Conservation (phyloP, 371 early-diverging fungal species). For the Mucor indicus region DNA sequence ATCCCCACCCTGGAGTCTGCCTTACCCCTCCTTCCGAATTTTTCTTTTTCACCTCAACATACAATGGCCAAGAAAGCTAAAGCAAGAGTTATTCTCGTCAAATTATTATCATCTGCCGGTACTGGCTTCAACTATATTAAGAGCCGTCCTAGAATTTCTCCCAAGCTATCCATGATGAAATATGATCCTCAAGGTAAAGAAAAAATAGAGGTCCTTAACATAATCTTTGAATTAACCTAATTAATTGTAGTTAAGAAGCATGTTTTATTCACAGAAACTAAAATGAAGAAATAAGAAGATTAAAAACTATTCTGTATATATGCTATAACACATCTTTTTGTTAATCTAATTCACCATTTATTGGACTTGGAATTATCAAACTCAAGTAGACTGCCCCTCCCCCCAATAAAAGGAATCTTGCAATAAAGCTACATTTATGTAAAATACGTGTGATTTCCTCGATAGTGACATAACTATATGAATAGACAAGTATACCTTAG, state of each 20-base stretch:
- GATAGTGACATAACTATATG: no score
- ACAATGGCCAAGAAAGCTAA: conserved; percentile 82
- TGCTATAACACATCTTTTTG: no score
- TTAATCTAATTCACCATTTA: no score
- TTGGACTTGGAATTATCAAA: no score
- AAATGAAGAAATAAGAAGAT: conserved; percentile 57
- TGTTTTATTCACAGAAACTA: conserved; percentile 74
- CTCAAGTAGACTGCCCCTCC: no score
- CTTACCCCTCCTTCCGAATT: background rate
- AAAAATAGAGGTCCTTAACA: background rate
- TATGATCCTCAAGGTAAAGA: conserved; percentile 73
- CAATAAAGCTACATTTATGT: no score
- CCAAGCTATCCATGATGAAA: conserved; percentile 81
- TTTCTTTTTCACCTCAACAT: background rate
- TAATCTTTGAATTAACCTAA: no score
- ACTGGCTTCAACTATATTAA: conserved; percentile 83
- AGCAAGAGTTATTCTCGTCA: conserved; percentile 79
- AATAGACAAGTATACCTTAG: no score
- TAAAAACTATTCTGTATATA: no score
- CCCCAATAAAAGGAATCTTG: no score
- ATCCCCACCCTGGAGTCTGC: background rate
- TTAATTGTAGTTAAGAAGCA: conserved; percentile 67
- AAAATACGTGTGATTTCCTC: no score
- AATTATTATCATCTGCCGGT: conserved; percentile 75
- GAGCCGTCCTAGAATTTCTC: conserved; percentile 69